A percentile compares a stretch with the other conserved stretches of the same genome.
Evolutionary conservation across 208 protist genomes (phyloP).

Genomic region (Trichomonas vaginalis): DNA sequence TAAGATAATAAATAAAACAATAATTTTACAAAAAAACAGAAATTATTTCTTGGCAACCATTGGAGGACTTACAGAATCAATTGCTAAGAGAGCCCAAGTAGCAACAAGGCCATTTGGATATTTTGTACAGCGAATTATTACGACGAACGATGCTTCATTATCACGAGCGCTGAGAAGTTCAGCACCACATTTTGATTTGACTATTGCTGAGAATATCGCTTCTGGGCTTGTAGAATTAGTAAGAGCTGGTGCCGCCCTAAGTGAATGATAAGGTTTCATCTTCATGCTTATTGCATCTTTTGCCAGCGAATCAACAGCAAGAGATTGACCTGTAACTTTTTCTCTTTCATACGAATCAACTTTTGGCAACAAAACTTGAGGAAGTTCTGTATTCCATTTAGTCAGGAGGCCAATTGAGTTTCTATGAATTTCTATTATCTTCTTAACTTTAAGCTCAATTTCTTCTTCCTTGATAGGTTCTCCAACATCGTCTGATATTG

Average conservation of each 20-base stretch:
- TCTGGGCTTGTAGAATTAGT: not conserved
- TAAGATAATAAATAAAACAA: too few relatives aligned
- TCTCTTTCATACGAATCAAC: constrained; percentile 1
- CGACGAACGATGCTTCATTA: not conserved
- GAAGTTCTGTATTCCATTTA: not conserved
- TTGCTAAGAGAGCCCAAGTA: not conserved
- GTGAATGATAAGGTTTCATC: not conserved
- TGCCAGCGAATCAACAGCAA: not conserved
- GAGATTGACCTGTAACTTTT: not conserved
- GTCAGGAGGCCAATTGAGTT: not conserved
- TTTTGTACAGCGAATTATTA: not conserved
- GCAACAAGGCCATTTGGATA: not conserved
- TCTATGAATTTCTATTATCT: not conserved
- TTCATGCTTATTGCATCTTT: not conserved
- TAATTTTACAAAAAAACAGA: too few relatives aligned
- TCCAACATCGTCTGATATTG: not conserved
- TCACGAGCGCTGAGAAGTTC: not conserved
- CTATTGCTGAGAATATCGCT: not conserved
- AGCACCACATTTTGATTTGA: not conserved
- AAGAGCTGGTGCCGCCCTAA: not conserved
- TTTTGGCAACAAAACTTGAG: not conserved
- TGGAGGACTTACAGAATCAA: not conserved
- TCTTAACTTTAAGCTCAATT: not conserved
- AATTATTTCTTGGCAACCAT: not conserved
- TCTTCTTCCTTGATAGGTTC: not conserved